Conservation (phyloP, 176 grass and related monocot genomes). For the Carex kokanica region DNA sequence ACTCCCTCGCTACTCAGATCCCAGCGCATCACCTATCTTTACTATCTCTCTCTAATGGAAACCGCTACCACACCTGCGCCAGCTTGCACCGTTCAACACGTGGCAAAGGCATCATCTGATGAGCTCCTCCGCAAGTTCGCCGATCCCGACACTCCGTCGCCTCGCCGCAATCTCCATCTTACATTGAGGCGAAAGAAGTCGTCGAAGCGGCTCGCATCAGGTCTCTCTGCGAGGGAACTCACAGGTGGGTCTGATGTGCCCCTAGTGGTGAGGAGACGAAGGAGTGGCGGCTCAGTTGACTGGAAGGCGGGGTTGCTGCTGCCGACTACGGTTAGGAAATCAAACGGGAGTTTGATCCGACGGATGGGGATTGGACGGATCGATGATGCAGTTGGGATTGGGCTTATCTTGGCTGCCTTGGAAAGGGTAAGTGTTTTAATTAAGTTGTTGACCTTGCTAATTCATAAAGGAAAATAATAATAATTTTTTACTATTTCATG, state of each 20-base stretch:
- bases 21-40: background rate
- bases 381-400: slow-evolving; percentile 53
- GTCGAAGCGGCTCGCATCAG: slow-evolving; percentile 62
- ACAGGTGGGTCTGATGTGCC: background rate
- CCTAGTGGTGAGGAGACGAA: slow-evolving; percentile 35
- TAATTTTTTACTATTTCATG: background rate
- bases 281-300: slow-evolving; percentile 50
- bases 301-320: slow-evolving; percentile 75
- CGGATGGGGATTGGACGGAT: slow-evolving; percentile 45
- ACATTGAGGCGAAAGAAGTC: slow-evolving; percentile 62
- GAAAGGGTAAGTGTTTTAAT: slow-evolving; percentile 46
- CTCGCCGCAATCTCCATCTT: slow-evolving; percentile 36
- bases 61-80: background rate
- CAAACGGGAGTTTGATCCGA: slow-evolving; percentile 6
- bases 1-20: background rate
- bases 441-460: background rate
- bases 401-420: slow-evolving; percentile 59
- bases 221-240: slow-evolving; percentile 69
- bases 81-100: slow-evolving; percentile 52
- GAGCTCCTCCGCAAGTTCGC: slow-evolving; percentile 96
- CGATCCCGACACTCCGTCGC: slow-evolving; percentile 53
- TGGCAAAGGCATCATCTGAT: slow-evolving; percentile 79
- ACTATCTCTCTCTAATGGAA: background rate
- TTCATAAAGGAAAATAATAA: background rate
- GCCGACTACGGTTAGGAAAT: slow-evolving; percentile 25